Conservation (phyloP, 768 basidiomycete genomes). For the Amanita rubescens region DNA sequence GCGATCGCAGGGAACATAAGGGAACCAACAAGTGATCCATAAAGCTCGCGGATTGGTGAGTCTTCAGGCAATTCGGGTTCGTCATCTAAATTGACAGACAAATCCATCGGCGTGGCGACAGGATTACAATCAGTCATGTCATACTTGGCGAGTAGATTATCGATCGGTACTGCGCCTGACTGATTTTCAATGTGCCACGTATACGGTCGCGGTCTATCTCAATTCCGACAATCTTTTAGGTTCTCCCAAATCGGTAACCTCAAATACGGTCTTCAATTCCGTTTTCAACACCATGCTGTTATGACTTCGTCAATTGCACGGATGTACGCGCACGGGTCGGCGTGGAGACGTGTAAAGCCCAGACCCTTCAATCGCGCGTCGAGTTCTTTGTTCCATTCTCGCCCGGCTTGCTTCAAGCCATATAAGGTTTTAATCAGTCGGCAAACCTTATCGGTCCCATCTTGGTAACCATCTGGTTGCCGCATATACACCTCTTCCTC, state of each 20-base stretch:
- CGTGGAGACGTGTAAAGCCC: constrained; percentile 9
- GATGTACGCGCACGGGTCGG: constrained; percentile 11
- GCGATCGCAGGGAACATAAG: constrained; percentile 14
- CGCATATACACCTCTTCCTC: constrained; percentile 31
- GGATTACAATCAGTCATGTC: not conserved
- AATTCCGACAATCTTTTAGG: constrained; percentile 22
- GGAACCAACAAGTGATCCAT: not conserved
- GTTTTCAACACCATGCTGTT: constrained; percentile 10
- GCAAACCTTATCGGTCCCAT: constrained; percentile 18
- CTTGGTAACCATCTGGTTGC: constrained; percentile 27
- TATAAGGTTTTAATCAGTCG: constrained; percentile 25
- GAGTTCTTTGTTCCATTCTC: constrained; percentile 21
- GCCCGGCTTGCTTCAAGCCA: constrained; percentile 26
- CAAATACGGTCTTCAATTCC: not conserved
- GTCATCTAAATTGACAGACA: not conserved
- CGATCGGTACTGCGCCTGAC: not conserved
- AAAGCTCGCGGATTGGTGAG: not conserved
- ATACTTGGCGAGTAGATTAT: not conserved
- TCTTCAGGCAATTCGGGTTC: not conserved
- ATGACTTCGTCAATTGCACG: not conserved
- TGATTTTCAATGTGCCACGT: not conserved
- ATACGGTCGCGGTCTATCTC: constrained; percentile 11
- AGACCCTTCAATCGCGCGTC: constrained; percentile 10
- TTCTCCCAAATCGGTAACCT: not conserved
- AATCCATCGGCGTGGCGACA: not conserved